A percentile compares a stretch with the other conserved stretches of the same genome.
Evolutionary conservation across 2,329 filamentous ascomycete genomes (phyloP).

Genomic region (Cercospora zeina): DNA sequence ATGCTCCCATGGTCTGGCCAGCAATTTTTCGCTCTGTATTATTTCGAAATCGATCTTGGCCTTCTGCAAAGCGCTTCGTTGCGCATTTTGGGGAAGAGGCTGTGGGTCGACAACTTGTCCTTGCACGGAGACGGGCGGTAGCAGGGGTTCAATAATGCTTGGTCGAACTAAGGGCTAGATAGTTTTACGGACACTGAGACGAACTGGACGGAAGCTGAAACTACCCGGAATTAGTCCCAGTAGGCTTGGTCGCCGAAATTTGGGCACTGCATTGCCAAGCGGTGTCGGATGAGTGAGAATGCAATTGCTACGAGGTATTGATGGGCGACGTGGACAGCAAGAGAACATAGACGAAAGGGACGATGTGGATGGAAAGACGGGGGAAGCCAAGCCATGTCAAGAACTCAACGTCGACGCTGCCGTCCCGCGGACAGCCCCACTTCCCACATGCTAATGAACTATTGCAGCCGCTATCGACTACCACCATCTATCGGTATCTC

Average conservation of each 20-base stretch:
- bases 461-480: not conserved
- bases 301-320: not conserved
- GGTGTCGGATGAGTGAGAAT: not conserved
- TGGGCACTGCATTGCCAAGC: not conserved
- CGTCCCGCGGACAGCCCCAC: not conserved
- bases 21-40: not conserved
- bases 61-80: not conserved
- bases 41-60: not conserved
- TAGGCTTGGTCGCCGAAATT: not conserved
- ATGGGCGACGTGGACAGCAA: not conserved
- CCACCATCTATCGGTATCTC: not conserved
- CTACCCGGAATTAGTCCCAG: not conserved
- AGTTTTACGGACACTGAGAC: not conserved
- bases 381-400: constrained; percentile 1
- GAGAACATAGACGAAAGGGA: not conserved
- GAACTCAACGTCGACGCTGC: not conserved
- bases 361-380: not conserved
- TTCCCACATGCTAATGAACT: not conserved
- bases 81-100: not conserved
- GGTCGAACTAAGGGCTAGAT: not conserved
- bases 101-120: not conserved
- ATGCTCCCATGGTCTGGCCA: not conserved
- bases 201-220: constrained; percentile 2
- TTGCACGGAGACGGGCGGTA: not conserved
- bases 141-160: not conserved